Conservation (phyloP, 192 early-diverging fungal species). For the Coemansia sp. region DNA sequence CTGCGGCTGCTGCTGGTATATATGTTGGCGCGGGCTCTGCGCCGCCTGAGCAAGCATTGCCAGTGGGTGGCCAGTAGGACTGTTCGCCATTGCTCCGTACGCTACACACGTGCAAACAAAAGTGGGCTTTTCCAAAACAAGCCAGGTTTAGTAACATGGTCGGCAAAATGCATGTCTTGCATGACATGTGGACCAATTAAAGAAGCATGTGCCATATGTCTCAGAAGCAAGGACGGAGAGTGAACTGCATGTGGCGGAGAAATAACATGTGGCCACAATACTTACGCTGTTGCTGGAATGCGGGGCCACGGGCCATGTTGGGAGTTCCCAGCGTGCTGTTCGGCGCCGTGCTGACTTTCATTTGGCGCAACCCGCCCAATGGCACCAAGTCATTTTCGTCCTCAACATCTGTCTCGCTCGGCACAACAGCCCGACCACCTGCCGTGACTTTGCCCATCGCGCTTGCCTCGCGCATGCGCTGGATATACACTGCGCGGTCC, state of each 20-base stretch:
- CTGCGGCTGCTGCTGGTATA: constrained; percentile 7
- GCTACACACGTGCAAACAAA: background rate
- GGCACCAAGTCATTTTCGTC: constrained; percentile 37
- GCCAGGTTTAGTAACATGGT: too few species aligned
- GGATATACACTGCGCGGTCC: constrained; percentile 43
- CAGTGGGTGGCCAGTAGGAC: constrained; percentile 6
- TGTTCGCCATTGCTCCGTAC: background rate
- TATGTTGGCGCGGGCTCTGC: constrained; percentile 1
- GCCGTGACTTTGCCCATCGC: constrained; percentile 29
- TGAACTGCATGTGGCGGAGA: too few species aligned
- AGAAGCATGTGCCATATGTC: background rate
- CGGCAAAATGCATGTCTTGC: background rate
- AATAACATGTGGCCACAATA: too few species aligned
- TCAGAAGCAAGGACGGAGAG: background rate
- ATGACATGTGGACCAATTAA: background rate
- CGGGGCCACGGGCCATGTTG: background rate
- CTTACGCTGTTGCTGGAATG: background rate
- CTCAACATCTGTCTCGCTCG: constrained; percentile 9
- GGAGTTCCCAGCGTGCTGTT: background rate
- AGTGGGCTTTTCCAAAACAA: background rate
- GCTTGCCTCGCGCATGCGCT: constrained; percentile 47
- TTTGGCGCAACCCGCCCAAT: constrained; percentile 34
- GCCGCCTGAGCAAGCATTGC: background rate
- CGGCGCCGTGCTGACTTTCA: constrained; percentile 6
- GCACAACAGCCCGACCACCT: constrained; percentile 6